phyloP scores from a whole-genome alignment of 78 protist species.

The Dictyostelium purpureum region DNA sequence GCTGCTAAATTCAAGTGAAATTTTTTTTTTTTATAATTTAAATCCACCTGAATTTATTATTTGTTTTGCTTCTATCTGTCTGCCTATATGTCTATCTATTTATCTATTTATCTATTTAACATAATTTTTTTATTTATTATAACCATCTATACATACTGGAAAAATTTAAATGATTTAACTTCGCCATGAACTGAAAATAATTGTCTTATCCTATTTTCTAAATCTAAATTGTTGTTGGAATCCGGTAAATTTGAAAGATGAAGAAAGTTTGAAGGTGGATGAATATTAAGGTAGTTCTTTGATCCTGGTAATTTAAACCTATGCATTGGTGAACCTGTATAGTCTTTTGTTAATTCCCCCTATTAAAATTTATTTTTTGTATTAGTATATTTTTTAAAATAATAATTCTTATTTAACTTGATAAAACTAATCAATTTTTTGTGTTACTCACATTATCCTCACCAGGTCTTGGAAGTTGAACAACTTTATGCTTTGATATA shows the following conservation, averaged over 20 bases:
- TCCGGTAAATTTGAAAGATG: slow-evolving; percentile 82
- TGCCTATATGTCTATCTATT: no score
- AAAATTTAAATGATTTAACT: slow-evolving; percentile 55
- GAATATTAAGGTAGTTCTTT: slow-evolving; percentile 78
- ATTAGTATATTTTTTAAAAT: background rate
- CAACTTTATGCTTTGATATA: slow-evolving; percentile 25
- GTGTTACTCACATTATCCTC: slow-evolving; percentile 40
- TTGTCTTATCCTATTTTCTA: slow-evolving; percentile 30
- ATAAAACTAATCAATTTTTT: background rate
- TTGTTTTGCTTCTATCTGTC: no score
- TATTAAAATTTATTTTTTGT: background rate
- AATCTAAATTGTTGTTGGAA: background rate
- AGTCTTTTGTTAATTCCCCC: slow-evolving; percentile 71
- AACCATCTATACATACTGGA: slow-evolving; percentile 31
- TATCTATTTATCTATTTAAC: no score
- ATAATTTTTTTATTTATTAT: background rate
- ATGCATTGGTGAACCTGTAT: slow-evolving; percentile 70
- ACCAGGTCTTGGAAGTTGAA: slow-evolving; percentile 64
- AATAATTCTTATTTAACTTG: background rate
- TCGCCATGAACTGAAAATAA: slow-evolving; percentile 30
- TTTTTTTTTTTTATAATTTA: no score
- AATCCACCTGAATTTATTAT: no score
- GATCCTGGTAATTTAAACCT: slow-evolving; percentile 76
- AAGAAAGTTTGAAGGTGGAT: slow-evolving; percentile 73
- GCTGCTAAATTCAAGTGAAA: no score